Evolutionary conservation across 2,329 filamentous ascomycete genomes (phyloP).

Genomic region (Lachnellula arida): DNA sequence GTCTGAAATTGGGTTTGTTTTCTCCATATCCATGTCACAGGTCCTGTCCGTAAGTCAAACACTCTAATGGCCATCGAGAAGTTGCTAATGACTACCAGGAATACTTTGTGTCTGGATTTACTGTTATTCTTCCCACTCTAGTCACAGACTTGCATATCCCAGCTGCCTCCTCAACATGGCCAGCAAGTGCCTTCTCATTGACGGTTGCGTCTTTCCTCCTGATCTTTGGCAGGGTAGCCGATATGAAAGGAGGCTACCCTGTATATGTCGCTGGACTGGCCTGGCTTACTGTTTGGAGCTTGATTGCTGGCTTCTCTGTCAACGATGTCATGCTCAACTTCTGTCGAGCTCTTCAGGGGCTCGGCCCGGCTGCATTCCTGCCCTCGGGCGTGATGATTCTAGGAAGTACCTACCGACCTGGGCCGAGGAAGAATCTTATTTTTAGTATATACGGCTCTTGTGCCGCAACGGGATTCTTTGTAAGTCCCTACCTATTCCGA

Average conservation of each 20-base stretch:
- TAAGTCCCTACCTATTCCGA: not conserved
- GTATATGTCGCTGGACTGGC: constrained; percentile 55
- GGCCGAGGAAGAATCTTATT: constrained; percentile 63
- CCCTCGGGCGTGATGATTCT: constrained; percentile 64
- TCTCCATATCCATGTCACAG: constrained; percentile 55
- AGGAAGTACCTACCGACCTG: constrained; percentile 60
- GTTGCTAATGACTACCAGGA: constrained; percentile 38
- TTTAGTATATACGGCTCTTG: constrained; percentile 53
- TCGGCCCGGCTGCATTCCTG: constrained; percentile 68
- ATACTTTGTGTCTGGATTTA: constrained; percentile 70
- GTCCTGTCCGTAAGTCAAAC: constrained; percentile 43
- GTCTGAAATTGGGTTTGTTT: constrained; percentile 54
- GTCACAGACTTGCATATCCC: constrained; percentile 60
- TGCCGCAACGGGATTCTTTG: constrained; percentile 51
- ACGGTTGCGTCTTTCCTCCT: constrained; percentile 54
- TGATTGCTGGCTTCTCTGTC: constrained; percentile 65
- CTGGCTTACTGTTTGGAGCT: constrained; percentile 65
- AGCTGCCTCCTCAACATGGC: constrained; percentile 57
- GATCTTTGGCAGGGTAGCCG: constrained; percentile 55
- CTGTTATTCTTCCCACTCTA: constrained; percentile 65
- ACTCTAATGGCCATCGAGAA: not conserved
- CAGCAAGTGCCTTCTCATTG: constrained; percentile 55
- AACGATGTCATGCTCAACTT: constrained; percentile 67
- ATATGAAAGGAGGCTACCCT: constrained; percentile 58
- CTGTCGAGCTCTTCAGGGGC: constrained; percentile 68